These are phyloP conservation scores for Pyricularia sp. DNA, from an alignment of 2,329 filamentous ascomycete species.

Conservation along the genomic window DNA sequence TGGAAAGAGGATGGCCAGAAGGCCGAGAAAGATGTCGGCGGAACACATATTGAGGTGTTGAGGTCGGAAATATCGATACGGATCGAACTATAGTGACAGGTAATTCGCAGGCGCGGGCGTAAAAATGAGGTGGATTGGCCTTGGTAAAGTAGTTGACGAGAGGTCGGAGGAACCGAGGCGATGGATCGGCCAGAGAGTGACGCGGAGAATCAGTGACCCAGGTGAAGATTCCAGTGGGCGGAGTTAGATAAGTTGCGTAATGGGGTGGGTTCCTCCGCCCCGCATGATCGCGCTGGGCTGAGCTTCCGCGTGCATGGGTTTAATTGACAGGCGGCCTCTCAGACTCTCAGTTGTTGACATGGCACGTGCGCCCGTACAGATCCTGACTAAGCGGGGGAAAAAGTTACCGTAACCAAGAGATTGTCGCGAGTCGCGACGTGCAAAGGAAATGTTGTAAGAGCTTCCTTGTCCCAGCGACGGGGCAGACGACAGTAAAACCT, in stretches of 20 bases:
- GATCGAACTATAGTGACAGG: neutral
- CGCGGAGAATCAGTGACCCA: neutral
- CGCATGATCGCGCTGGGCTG: neutral
- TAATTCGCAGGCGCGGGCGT: neutral
- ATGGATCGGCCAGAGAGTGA: neutral
- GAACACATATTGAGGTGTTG: slow-evolving; percentile 39
- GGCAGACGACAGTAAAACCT: neutral
- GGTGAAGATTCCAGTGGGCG: neutral
- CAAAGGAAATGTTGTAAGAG: neutral
- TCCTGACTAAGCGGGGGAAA: neutral
- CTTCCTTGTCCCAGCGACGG: neutral
- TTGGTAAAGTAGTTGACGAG: neutral
- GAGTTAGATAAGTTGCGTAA: neutral
- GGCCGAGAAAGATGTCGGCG: slow-evolving; percentile 52
- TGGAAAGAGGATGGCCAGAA: slow-evolving; percentile 56
- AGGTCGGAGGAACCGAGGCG: neutral
- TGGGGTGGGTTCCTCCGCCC: neutral
- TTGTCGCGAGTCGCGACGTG: neutral
- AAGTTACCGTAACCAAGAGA: neutral
- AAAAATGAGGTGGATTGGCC: neutral
- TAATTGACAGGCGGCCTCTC: neutral
- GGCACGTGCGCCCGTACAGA: neutral
- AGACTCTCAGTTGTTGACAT: too few species aligned
- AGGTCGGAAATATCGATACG: neutral
- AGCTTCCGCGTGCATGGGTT: neutral